Evolutionary conservation across 805 yeast genomes (phyloP), one percentile per base, ranked within the genome.

Genomic region (Wickerhamomyces hampshirensis): DNA sequence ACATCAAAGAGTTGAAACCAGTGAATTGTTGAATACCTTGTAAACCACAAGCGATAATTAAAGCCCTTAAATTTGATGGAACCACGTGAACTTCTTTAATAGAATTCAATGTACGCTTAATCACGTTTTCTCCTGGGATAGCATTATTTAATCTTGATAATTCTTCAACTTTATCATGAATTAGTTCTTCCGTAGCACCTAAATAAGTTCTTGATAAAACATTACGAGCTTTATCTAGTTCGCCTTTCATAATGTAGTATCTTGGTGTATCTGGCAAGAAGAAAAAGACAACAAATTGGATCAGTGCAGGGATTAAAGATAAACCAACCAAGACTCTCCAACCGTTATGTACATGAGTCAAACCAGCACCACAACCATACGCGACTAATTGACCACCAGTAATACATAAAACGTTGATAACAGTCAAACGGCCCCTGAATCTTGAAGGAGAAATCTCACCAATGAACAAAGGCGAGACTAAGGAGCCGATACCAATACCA

Each of bases 11-110:
- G 65, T 91, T 93, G 76, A 91, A 91, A 47, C 98, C 98, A 13
- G 95, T 84, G 52, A 91, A 87, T 64, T 91, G 98, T 67, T 91
- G 98, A 53, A 93, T 83, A 40, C 95, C 96, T 64, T 93, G 98
- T 47, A 91, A 65, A 23, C 94, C 96, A 68, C 96, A 88, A 9
- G 91, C 93, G 53, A 91, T 78, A 23, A 89, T 67, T 43, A 93
- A 71, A 5, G 96, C 98, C 54, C 98, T 77, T 42, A 86, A 76
- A 60, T 91, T 89, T 1, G 94, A 80, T 27, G 86, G 85, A 26
- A 71, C 73, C 1, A 63, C 62, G 57, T 84, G 91, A 48, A 83
- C 66, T 43, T 77, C 70, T 44, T 71, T 74, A 44, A 82, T 63
- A 9, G 83, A 77, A 48, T 75, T 77, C 72, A 75, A 69, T 30